Conservation (phyloP, 2,329 filamentous ascomycete genomes). For the Phoma sp. region DNA sequence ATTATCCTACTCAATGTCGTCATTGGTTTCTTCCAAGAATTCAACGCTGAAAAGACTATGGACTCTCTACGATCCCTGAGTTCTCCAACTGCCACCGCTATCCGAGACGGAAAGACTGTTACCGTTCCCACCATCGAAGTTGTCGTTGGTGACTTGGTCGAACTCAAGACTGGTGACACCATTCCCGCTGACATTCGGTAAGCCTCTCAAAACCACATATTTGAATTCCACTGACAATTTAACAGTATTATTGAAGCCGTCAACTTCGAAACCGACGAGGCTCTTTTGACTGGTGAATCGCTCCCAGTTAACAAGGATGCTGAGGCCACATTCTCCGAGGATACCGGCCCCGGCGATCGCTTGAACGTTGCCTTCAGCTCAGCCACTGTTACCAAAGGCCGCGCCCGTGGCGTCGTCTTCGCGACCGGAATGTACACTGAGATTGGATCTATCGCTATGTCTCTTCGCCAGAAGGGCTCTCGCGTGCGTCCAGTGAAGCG, state of each 20-base stretch:
- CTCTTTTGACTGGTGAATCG: constrained; percentile 74
- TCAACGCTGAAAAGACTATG: constrained; percentile 58
- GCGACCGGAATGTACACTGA: constrained; percentile 75
- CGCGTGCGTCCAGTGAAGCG: constrained; percentile 51
- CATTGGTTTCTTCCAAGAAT: constrained; percentile 58
- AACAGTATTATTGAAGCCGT: constrained; percentile 63
- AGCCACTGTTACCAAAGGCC: constrained; percentile 73
- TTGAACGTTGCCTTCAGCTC: constrained; percentile 74
- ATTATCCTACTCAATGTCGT: constrained; percentile 56
- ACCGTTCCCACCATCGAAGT: constrained; percentile 64
- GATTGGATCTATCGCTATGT: constrained; percentile 74
- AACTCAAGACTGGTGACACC: constrained; percentile 69
- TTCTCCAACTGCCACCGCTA: constrained; percentile 53
- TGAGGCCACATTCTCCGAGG: constrained; percentile 59
- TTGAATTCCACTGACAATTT: background rate
- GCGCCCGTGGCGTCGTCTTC: constrained; percentile 71
- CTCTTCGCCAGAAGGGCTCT: constrained; percentile 63
- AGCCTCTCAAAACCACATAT: background rate
- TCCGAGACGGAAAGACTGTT: constrained; percentile 62
- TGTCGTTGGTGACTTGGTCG: constrained; percentile 71
- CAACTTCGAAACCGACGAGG: constrained; percentile 79
- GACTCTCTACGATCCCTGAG: constrained; percentile 54
- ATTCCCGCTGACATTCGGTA: constrained; percentile 71
- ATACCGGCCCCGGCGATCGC: constrained; percentile 70
- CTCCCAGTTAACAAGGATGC: constrained; percentile 70